These are phyloP conservation scores for Penicillium desertorum DNA, from an alignment of 495 filamentous ascomycete genomes.

Conservation along the genomic window DNA sequence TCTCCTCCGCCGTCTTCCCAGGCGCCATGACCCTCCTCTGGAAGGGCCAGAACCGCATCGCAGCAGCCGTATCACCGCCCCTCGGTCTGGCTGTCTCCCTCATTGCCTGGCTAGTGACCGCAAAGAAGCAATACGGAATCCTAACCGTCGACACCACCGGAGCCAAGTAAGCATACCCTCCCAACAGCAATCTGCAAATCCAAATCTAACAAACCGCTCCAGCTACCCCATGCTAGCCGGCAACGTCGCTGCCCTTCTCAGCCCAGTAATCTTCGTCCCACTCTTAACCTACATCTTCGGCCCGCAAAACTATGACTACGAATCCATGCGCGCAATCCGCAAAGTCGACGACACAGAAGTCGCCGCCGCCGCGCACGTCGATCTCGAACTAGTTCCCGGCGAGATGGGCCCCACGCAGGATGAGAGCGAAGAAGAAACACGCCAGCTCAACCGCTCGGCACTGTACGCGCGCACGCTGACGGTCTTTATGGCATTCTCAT, in stretches of 20 bases:
- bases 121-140: conserved; percentile 70
- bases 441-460: conserved; percentile 67
- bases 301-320: conserved; percentile 84
- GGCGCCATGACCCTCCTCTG: conserved; percentile 79
- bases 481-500: conserved; percentile 67
- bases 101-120: conserved; percentile 88
- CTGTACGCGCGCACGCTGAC: conserved; percentile 79
- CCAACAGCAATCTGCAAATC: neutral
- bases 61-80: conserved; percentile 69
- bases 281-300: conserved; percentile 74
- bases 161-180: conserved; percentile 54
- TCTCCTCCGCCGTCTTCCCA: conserved; percentile 80
- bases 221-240: conserved; percentile 86
- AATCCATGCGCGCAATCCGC: conserved; percentile 79
- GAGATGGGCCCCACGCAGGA: conserved; percentile 38
- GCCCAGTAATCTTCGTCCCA: conserved; percentile 76
- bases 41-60: conserved; percentile 80
- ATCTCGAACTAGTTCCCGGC: conserved; percentile 68
- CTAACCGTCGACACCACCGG: conserved; percentile 76
- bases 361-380: conserved; percentile 63
- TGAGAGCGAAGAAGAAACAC: conserved; percentile 60
- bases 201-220: neutral
- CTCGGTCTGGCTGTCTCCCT: conserved; percentile 75
- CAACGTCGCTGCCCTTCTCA: conserved; percentile 77
- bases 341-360: conserved; percentile 81